Evolutionary conservation across 2,329 filamentous ascomycete species (phyloP).

Genomic region (Calonectria ilicicola): DNA sequence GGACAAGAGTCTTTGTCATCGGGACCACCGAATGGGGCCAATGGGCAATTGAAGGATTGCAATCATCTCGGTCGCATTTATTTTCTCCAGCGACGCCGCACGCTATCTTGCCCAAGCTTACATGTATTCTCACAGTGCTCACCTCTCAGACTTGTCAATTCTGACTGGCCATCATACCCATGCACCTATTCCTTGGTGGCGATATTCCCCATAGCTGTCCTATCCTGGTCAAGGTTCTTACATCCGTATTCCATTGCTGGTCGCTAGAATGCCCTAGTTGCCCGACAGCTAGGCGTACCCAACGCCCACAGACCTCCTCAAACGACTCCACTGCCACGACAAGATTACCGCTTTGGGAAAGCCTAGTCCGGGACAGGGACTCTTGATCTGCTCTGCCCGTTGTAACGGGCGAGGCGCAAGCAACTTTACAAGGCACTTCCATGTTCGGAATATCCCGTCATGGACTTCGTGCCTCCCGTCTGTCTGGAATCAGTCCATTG

Average conservation of each 20-base stretch:
- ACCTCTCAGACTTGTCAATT: not conserved
- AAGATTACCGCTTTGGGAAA: slow-evolving; percentile 43
- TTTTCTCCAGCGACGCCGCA: not conserved
- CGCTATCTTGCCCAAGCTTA: not conserved
- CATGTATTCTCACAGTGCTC: not conserved
- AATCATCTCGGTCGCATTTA: not conserved
- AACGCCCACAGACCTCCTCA: slow-evolving; percentile 32
- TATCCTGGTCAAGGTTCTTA: slow-evolving; percentile 19
- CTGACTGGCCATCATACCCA: not conserved
- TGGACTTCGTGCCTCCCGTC: slow-evolving; percentile 18
- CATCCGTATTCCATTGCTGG: slow-evolving; percentile 27
- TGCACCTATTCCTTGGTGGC: not conserved
- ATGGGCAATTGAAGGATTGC: slow-evolving; percentile 1
- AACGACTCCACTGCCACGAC: slow-evolving; percentile 39
- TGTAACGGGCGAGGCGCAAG: slow-evolving; percentile 30
- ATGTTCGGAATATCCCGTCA: slow-evolving; percentile 36
- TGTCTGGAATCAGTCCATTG: slow-evolving; percentile 36
- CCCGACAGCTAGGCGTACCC: slow-evolving; percentile 34
- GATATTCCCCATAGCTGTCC: not conserved
- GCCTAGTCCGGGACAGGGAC: slow-evolving; percentile 38
- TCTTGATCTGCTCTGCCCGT: slow-evolving; percentile 40
- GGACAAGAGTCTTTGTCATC: not conserved
- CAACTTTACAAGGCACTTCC: slow-evolving; percentile 27
- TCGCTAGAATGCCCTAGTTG: slow-evolving; percentile 30
- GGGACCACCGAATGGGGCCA: not conserved